Conservation (phyloP, 2,329 filamentous ascomycete species). For the Fusarium continuum region DNA sequence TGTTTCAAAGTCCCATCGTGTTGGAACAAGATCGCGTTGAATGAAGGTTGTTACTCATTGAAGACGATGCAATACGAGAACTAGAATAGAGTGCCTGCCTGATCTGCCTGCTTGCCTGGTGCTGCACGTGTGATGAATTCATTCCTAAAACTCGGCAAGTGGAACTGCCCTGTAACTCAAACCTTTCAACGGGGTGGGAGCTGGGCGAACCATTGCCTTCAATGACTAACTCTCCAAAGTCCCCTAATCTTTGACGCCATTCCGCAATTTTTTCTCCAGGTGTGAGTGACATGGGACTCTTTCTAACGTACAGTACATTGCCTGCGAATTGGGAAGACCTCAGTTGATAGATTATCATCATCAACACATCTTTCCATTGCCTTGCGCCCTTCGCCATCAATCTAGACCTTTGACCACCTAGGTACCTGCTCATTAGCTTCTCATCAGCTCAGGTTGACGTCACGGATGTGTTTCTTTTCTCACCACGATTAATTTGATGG, state of each 20-base stretch:
- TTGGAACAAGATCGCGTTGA: neutral
- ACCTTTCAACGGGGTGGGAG: conserved; percentile 4
- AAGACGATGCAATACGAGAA: conserved; percentile 3
- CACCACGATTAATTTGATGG: neutral
- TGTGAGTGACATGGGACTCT: conserved; percentile 1
- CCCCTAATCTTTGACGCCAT: conserved; percentile 27
- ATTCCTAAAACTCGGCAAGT: conserved; percentile 19
- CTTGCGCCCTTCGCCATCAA: neutral
- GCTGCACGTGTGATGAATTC: conserved; percentile 26
- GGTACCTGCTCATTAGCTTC: neutral
- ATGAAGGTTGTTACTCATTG: conserved; percentile 11
- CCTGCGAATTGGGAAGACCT: neutral
- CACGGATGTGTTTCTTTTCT: neutral
- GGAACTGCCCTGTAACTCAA: neutral
- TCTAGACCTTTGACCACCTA: conserved; percentile 9
- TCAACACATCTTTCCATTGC: conserved; percentile 6
- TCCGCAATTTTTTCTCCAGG: conserved; percentile 4
- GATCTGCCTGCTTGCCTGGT: conserved; percentile 31
- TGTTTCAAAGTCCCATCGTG: conserved; percentile 21
- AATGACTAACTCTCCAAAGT: conserved; percentile 35
- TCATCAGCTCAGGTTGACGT: neutral
- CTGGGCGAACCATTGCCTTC: conserved; percentile 35
- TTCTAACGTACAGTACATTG: neutral
- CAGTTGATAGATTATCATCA: neutral
- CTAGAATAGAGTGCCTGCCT: conserved; percentile 36